Base-by-base conservation (phyloP, 768 basidiomycete species). In the Tylopilus cervinicoccineus region DNA sequence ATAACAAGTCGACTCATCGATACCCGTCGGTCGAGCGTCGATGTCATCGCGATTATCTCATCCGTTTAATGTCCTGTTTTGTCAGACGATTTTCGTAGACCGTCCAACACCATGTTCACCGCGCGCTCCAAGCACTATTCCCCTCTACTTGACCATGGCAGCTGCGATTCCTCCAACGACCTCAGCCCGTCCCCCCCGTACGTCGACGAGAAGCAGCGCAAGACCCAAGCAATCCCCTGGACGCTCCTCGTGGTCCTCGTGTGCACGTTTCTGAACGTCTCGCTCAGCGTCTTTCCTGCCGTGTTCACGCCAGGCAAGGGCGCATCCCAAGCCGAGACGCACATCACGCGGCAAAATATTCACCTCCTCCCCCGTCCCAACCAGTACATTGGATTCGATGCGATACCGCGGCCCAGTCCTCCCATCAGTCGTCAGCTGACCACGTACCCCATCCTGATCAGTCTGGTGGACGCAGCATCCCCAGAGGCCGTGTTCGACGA, bases 361-460 rank as follows among this genome's bases (percentile, higher is more conserved):
- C 51, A 52, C 19, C 48, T 29, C 10, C 48, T 52, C 19, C 51
- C 10, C 8, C 24, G 51, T 27, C 51, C 51, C 7, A 44, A 52
- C 32, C 51, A 52, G 31, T 52, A 52, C 26, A 52, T 52, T 19
- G 51, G 51, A 8, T 50, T 52, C 5, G 48, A 51, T 4, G 48
- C 50, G 16, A 52, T 52, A 33, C 42, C 10, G 6, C 48, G 51
- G 4, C 51, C 48, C 10, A 34, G 1, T 29, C 51, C 51, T 7
- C 42, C 48, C 7, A 19, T 51, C 27, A 11, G 14, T 29, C 51
- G 48, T 5, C 36, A 28, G 13, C 31, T 52, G 22, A 51, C 32
- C 22, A 38, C 48, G 2, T 52, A 52, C 26, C 51, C 51, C 6
- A 52, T 41, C 9, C 12, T 52, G 22, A 34, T 52, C 29, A 52